These are phyloP conservation scores for Sorghum bicolor DNA, from an alignment of 176 grass and related monocot genomes.

Conservation along the genomic window Sorghum_bicolor_NCBIv3 NC_012871.2:61911001-61911500, in stretches of 20 bases:
- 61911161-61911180: background rate
- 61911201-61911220: background rate
- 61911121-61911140: background rate
- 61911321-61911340: background rate
- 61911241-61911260: background rate
- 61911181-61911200: background rate
- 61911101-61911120: background rate
- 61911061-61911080: conserved; percentile 55
- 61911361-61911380: background rate
- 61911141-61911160: background rate
- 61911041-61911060: conserved; percentile 66
- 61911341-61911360: background rate
- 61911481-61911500: conserved; percentile 65
- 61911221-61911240: background rate
- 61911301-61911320: background rate
- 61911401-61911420: background rate
- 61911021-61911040: conserved; percentile 59
- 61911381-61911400: background rate
- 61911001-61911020: conserved; percentile 64
- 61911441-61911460: conserved; percentile 76
- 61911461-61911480: conserved; percentile 67
- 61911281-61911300: background rate
- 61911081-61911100: background rate
- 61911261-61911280: background rate
- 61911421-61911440: conserved; percentile 14